Evolutionary conservation across 2,329 filamentous ascomycete species (phyloP).

Genomic region (Diaporthe vexans): DNA sequence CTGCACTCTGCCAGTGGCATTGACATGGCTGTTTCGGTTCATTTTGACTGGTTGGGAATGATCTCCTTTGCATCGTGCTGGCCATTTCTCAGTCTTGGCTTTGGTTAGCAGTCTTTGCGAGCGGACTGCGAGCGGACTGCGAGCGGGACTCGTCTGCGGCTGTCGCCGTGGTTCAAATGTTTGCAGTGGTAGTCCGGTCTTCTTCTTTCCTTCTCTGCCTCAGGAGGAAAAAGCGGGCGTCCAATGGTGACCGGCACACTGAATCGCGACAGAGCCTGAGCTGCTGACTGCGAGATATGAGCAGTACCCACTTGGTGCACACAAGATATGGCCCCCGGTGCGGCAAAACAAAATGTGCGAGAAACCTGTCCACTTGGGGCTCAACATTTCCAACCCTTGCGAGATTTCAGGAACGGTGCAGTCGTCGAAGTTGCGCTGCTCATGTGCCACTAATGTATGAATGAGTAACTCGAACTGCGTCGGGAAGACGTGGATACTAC

Average conservation of each 20-base stretch:
- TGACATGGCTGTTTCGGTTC: background rate
- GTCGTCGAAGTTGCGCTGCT: background rate
- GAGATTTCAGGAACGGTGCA: background rate
- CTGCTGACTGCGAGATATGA: conserved; percentile 7
- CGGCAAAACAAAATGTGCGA: background rate
- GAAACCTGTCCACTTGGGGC: conserved; percentile 1
- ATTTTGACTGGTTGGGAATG: background rate
- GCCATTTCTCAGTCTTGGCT: no score
- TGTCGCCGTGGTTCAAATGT: background rate
- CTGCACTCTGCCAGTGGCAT: background rate
- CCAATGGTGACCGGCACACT: conserved; percentile 18
- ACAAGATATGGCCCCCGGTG: background rate
- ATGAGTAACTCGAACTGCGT: background rate
- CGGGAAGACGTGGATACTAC: background rate
- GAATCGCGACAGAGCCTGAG: conserved; percentile 26
- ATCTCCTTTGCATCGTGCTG: background rate
- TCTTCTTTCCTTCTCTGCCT: background rate
- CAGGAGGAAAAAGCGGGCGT: conserved; percentile 2
- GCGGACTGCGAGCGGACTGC: no score
- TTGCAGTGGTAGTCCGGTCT: background rate
- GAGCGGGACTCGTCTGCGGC: background rate
- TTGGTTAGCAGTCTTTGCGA: background rate
- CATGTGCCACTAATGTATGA: background rate
- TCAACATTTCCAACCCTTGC: background rate
- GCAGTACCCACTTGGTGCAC: conserved; percentile 10